Evolutionary conservation across 1,284 basidiomycete species (phyloP).

Genomic region (Ceratobasidium sp.): DNA sequence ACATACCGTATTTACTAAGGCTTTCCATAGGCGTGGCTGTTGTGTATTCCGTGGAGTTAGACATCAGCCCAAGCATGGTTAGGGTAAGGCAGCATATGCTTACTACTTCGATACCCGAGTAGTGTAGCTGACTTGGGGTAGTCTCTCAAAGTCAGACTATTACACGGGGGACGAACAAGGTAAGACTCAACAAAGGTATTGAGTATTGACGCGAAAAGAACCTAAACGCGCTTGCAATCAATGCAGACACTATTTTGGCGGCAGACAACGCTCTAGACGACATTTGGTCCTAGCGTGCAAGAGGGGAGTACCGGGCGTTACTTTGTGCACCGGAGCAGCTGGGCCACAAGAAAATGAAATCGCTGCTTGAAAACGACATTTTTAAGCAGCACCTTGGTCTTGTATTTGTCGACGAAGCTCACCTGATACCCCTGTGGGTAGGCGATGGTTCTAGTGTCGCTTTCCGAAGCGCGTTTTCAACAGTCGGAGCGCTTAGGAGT

Average conservation of each 20-base stretch:
- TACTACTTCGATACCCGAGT: too few relatives aligned
- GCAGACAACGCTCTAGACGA: background rate
- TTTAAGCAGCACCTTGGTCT: background rate
- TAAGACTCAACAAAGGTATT: background rate
- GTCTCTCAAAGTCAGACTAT: conserved; percentile 33
- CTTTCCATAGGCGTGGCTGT: too few relatives aligned
- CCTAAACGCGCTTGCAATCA: background rate
- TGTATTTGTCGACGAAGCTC: conserved; percentile 8
- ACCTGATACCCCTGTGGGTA: conserved; percentile 10
- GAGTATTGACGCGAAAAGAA: background rate
- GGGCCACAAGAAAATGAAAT: background rate
- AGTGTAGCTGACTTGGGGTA: background rate
- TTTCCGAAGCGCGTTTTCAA: conserved; percentile 1
- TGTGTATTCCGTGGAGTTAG: too few relatives aligned
- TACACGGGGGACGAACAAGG: background rate
- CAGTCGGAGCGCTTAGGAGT: background rate
- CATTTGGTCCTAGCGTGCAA: conserved; percentile 3
- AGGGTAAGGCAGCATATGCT: too few relatives aligned
- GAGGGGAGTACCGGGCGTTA: background rate
- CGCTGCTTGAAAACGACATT: background rate
- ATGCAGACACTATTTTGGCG: conserved; percentile 7
- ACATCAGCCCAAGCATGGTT: too few relatives aligned
- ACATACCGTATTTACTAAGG: too few relatives aligned
- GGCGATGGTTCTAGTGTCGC: background rate
- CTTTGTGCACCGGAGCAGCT: conserved; percentile 5